These are phyloP conservation scores for Berberis thunbergii DNA, from an alignment of 164 flowering plant species.

Conservation along the genomic window DNA sequence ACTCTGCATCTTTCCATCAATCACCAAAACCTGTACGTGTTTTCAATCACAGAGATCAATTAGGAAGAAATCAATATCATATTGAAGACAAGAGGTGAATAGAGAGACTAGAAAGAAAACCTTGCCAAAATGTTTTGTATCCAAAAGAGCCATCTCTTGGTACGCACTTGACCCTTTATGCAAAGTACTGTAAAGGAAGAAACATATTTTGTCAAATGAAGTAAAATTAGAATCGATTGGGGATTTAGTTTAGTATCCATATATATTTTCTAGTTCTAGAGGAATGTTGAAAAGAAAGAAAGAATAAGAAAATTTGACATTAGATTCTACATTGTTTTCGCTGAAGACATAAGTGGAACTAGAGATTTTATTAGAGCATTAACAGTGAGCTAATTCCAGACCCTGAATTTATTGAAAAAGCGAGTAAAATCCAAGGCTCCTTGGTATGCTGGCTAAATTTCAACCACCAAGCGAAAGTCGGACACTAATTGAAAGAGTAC, in stretches of 20 bases:
- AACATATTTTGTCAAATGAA: neutral
- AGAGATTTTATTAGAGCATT: no score
- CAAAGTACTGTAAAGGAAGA: conserved; percentile 30
- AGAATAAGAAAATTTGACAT: no score
- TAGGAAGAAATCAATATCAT: neutral
- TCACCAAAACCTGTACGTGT: conserved; percentile 46
- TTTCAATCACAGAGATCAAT: neutral
- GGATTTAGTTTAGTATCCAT: neutral
- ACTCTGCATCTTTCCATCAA: conserved; percentile 95
- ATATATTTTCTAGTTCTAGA: neutral
- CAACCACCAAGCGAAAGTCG: neutral
- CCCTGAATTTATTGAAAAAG: neutral
- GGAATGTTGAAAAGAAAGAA: neutral
- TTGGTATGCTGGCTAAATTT: no score
- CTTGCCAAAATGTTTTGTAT: conserved; percentile 87
- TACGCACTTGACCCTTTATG: conserved; percentile 50
- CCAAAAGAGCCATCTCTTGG: conserved; percentile 73
- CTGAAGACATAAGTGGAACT: no score
- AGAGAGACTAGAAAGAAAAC: conserved; percentile 13
- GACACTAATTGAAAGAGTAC: no score
- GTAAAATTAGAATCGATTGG: neutral
- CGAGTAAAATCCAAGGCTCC: neutral
- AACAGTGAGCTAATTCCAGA: neutral
- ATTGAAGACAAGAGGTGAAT: neutral
- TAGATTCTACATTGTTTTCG: no score